Base-by-base conservation (phyloP, 257 asterid genomes). In the Salvia rosmarinus region DNA sequence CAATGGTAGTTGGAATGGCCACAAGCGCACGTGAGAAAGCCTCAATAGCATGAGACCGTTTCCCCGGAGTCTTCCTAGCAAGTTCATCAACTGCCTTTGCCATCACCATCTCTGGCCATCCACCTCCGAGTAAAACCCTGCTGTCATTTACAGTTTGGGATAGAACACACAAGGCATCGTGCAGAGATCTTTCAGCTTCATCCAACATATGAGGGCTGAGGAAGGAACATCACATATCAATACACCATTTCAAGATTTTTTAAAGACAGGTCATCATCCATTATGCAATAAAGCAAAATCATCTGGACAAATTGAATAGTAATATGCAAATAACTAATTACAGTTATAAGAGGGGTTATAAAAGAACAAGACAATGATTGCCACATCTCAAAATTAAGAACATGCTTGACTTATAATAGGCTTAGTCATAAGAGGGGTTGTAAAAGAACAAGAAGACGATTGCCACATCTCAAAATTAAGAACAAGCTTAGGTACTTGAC, bases 51-150 rank as follows among this genome's bases (percentile, higher is more conserved):
- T 85, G 96, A 50, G 98, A 89, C 73, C 80, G 83, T 85, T 91
- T 89, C 49, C 96, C 97, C 1, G 97, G 96, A 57, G 96, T 94
- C 81, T 80, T 87, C 81, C 86, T 81, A 64, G 98, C 92, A 51
- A 94, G 88, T 66, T 94, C 98, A 78, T 87, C 96, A 11, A 90
- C 95, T 62, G 95, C 96, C 82, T 89, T 93, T 20, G 95, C 90
- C 98, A 91, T 94, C 70, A 86, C 88, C 97, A 91, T 87, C 81
- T 91, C 97, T 9, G 97, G 91, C 97, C 97, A 94, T 66, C 97
- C 96, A 56, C 97, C 98, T 65, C 97, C 98, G 40, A 86, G 75
- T 56, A 91, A 73, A 67, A 89, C 86, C 79, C 97, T 81, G 75
- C 96, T 91, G 82, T 94, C 98, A 72, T 74, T 88, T 70, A 90